Evolutionary conservation across 2,329 filamentous ascomycete species (phyloP).

Genomic region (Pseudogymnoascus sp.): DNA sequence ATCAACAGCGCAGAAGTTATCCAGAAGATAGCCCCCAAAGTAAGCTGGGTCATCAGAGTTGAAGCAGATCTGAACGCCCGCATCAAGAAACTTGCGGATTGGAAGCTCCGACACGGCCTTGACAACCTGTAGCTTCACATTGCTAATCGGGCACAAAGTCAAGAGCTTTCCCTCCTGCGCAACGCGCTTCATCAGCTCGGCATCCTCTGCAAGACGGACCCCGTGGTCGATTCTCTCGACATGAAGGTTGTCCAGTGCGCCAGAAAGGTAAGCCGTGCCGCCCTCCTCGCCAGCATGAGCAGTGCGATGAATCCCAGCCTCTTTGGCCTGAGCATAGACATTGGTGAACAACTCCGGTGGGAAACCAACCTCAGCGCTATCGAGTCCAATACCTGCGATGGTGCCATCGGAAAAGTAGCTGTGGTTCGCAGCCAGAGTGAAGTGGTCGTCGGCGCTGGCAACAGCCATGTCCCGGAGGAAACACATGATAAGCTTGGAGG

Average conservation of each 20-base stretch:
- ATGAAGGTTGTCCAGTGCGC: conserved; percentile 53
- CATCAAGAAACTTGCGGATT: conserved; percentile 36
- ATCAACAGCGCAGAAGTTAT: conserved; percentile 70
- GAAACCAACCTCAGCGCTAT: conserved; percentile 53
- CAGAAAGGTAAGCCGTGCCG: conserved; percentile 55
- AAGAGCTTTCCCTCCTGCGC: conserved; percentile 52
- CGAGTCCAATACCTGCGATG: conserved; percentile 58
- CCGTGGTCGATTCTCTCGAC: conserved; percentile 69
- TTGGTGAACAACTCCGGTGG: conserved; percentile 54
- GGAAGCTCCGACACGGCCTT: conserved; percentile 38
- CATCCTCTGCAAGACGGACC: conserved; percentile 55
- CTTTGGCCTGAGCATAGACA: conserved; percentile 49
- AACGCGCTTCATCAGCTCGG: conserved; percentile 49
- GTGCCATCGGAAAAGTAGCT: conserved; percentile 44
- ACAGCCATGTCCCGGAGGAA: conserved; percentile 64
- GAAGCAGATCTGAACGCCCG: conserved; percentile 39
- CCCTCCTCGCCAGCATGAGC: conserved; percentile 73
- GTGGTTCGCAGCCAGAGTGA: conserved; percentile 33
- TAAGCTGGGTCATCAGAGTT: conserved; percentile 44
- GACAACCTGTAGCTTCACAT: conserved; percentile 49
- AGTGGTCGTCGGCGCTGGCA: conserved; percentile 43
- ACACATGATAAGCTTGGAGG: conserved; percentile 61
- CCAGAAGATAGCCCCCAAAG: conserved; percentile 67
- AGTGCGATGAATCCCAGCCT: conserved; percentile 52
- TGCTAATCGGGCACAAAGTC: conserved; percentile 67